A percentile compares a stretch with the other conserved stretches of the same genome.
These are phyloP conservation scores for Zygosaccharomyces kombuchaensis DNA, from an alignment of 805 yeast species.

Conservation along the genomic window DNA sequence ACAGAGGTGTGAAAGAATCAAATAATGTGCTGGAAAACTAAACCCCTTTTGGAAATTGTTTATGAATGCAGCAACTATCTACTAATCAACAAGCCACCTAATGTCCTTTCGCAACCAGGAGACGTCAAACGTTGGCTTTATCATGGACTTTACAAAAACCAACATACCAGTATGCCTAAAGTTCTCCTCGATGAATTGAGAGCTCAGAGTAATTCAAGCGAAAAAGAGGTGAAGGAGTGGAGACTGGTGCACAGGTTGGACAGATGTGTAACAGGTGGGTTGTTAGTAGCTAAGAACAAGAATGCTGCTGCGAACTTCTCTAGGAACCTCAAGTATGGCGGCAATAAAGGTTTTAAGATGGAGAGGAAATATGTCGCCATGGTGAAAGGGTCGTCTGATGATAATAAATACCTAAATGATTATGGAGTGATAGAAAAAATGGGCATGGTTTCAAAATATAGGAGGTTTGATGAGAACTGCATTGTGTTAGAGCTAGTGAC, in stretches of 20 bases:
- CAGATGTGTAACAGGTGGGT: conserved; percentile 39
- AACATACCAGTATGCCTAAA: conserved; percentile 7
- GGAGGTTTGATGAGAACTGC: conserved; percentile 19
- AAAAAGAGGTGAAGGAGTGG: conserved; percentile 9
- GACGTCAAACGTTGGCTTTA: conserved; percentile 11
- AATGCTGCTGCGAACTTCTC: conserved; percentile 34
- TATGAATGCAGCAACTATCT: conserved; percentile 25
- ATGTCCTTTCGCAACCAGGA: conserved; percentile 35
- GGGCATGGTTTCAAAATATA: conserved; percentile 21
- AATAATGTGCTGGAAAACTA: background rate
- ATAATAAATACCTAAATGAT: background rate
- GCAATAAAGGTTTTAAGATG: conserved; percentile 35
- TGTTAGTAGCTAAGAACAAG: conserved; percentile 36
- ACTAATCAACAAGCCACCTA: conserved; percentile 38
- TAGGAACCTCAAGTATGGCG: conserved; percentile 34
- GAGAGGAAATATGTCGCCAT: conserved; percentile 37
- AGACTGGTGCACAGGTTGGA: conserved; percentile 40
- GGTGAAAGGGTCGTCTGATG: conserved; percentile 8
- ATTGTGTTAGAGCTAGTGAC: conserved; percentile 35
- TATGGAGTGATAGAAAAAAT: conserved; percentile 11
- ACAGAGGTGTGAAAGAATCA: background rate
- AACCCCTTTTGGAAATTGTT: conserved; percentile 9
- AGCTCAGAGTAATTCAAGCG: conserved; percentile 1
- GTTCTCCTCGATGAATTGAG: conserved; percentile 22
- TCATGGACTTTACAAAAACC: conserved; percentile 1